phyloP scores from a whole-genome alignment of 345 rosid genomes.

The Anastatica hierochuntica region DNA sequence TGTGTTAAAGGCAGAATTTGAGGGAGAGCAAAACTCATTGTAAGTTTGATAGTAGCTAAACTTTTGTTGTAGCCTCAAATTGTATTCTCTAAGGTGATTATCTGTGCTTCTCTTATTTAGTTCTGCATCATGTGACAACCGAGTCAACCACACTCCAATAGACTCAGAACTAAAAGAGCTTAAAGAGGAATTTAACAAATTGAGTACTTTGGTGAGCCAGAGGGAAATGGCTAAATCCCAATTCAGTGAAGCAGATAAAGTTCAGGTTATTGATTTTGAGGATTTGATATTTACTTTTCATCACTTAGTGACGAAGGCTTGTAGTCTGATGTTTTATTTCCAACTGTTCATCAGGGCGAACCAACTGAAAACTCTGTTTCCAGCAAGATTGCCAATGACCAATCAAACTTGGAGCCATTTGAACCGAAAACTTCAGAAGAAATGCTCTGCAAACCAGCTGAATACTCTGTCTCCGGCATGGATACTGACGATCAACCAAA shows the following conservation, averaged over 20 bases:
- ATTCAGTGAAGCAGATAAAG: conserved; percentile 29
- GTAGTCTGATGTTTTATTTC: too few relatives aligned
- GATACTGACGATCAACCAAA: too few relatives aligned
- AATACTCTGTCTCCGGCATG: too few relatives aligned
- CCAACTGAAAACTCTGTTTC: too few relatives aligned
- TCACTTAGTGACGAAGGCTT: too few relatives aligned
- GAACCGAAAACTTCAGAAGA: too few relatives aligned
- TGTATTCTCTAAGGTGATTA: neutral
- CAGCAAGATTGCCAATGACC: too few relatives aligned
- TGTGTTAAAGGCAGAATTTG: conserved; percentile 43
- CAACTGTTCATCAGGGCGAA: too few relatives aligned
- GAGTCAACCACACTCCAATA: conserved; percentile 35
- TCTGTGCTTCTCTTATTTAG: conserved; percentile 12
- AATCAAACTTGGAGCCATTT: too few relatives aligned
- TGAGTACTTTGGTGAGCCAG: conserved; percentile 51
- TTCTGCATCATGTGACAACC: conserved; percentile 43
- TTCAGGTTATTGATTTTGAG: conserved; percentile 27
- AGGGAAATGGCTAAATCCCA: conserved; percentile 46
- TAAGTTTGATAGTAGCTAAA: conserved; percentile 3
- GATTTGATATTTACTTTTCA: neutral
- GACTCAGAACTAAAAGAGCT: conserved; percentile 60
- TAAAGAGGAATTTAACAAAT: conserved; percentile 54
- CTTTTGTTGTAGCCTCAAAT: neutral
- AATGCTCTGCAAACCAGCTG: too few relatives aligned
- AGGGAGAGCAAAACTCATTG: conserved; percentile 21